phyloP scores from a whole-genome alignment of 306 rosid species.

The Adenanthera pavonina region DNA sequence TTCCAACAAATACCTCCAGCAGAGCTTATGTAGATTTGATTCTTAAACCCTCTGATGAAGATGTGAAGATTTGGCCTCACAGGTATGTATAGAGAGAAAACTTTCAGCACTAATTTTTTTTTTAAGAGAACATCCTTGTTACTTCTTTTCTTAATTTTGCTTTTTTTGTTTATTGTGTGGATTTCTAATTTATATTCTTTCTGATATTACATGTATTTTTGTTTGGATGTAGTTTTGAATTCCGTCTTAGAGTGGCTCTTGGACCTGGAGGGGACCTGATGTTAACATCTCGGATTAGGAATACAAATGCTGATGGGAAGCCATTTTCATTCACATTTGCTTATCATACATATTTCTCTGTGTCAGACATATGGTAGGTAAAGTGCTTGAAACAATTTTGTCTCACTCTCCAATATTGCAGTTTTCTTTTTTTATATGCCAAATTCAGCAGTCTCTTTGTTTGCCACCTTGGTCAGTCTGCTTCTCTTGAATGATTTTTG shows the following conservation, averaged over 20 bases:
- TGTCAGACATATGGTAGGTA: conserved; percentile 85
- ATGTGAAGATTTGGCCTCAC: conserved; percentile 84
- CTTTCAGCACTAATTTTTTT: neutral
- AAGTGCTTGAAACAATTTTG: conserved; percentile 31
- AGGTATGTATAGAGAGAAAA: conserved; percentile 49
- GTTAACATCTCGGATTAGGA: conserved; percentile 90
- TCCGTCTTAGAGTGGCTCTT: conserved; percentile 83
- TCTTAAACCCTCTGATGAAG: conserved; percentile 78
- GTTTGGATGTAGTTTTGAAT: conserved; percentile 72
- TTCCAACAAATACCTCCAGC: conserved; percentile 54
- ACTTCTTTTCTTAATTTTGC: neutral
- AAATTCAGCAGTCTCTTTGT: conserved; percentile 28
- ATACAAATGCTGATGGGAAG: conserved; percentile 88
- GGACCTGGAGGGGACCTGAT: conserved; percentile 92
- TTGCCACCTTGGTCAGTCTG: conserved; percentile 25
- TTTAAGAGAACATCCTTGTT: neutral
- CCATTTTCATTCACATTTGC: conserved; percentile 93
- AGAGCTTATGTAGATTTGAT: conserved; percentile 70
- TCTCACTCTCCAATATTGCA: conserved; percentile 15
- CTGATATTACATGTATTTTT: conserved; percentile 32
- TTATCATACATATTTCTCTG: conserved; percentile 91
- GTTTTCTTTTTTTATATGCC: neutral
- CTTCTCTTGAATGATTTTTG: conserved; percentile 10
- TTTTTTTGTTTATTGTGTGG: conserved; percentile 1
- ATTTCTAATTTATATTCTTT: conserved; percentile 24